Base-by-base conservation (phyloP, 441 rosid species). In the Hypseocharis bilobata region DNA sequence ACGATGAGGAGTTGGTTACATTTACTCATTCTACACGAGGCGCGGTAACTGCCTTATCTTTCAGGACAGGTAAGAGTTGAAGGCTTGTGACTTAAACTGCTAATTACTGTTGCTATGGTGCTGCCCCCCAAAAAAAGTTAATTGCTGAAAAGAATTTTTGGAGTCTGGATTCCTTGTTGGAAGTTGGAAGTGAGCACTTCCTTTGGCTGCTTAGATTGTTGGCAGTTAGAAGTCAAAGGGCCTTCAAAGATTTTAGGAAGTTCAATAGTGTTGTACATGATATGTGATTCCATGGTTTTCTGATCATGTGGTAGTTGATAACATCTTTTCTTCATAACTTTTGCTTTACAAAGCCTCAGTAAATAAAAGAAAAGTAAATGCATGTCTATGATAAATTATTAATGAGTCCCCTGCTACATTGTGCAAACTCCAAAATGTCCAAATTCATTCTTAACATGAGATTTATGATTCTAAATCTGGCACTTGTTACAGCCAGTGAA, bases 1-100 rank as follows among this genome's bases (percentile, higher is more conserved):
- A 72, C 72, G 95, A 87, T 72, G 80, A 87, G 77, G 90, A 88
- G 81, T 63, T 93, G 62, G 83, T 90, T 47, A 75, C 88, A 3
- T 93, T 85, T 81, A 71, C 86, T 52, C 91, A 93, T 67, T 84
- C 95, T 44, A 75, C 82, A 3, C 86, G 96, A 68, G 98, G 96
- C 61, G 82, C 96, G 25, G 90, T 88, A 20, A 93, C 89, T 44
- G 83, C 97, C 70, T 78, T 93, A 78, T 85, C 96, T 40, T 93
- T 93, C 75, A 74, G 91, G 59, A 86, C 97, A 72, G 95, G 97
- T 87, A 76, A 65, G 28, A 45, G 52, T 32, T 60, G 6, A 1
- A 17, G 26, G n/a, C 29, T 47, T 11, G 54, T 30, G 42, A 36
- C 11, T 36, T 36, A 36, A 36, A 36, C 42, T 36, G 42, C 42